Evolutionary conservation across 202 grass and related monocot species (phyloP), one percentile per base, ranked within the genome.

Genomic region (Eragrostis tef): DNA sequence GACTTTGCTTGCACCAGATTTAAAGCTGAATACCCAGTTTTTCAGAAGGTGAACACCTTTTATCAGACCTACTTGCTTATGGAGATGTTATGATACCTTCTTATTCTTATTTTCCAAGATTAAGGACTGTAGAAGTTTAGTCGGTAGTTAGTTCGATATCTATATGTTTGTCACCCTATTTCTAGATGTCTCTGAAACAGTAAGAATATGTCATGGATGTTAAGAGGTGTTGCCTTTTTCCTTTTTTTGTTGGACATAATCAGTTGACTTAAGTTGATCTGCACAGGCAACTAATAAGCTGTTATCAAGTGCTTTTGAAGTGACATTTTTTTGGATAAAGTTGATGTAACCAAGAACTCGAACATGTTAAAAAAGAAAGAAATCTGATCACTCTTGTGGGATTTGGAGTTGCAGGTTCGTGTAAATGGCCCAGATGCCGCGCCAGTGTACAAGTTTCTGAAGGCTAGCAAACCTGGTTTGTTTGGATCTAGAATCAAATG

Each of bases 21-120:
- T 70, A 91, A 94, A 86, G 94, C 92, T 62, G 92, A 94, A 82
- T 98, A 93, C 84, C 88, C 92, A 77, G 87, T 98, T 86, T 94
- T 94, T 74, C 92, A 83, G 73, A 98, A 98, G 94, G 92, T 98
- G 80, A 84, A 59, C 60, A 53, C 47, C 53, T n/a, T 83, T 51
- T 71, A 14, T 22, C 9, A 21, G 9, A 66, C 22, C 34, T 58
- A 31, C 17, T 81, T 81, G 6, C 64, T 80, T 49, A 20, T 48
- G 27, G 11, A 43, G 26, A 83, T 75, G 36, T 69, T 79, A 46
- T 75, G 1, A 51, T 60, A 21, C 4, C 26, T 39, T 39, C 2
- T 39, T 39, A 39, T 5, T 39, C 34, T 39, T 39, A 39, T 80
- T 69, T 53, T 54, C 20, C 46, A 29, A 31, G 4, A 20, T 11